A percentile compares a stretch with the other conserved stretches of the same genome.
Conservation (phyloP, 2,329 filamentous ascomycete genomes). For the Fusarium torreyae region DNA sequence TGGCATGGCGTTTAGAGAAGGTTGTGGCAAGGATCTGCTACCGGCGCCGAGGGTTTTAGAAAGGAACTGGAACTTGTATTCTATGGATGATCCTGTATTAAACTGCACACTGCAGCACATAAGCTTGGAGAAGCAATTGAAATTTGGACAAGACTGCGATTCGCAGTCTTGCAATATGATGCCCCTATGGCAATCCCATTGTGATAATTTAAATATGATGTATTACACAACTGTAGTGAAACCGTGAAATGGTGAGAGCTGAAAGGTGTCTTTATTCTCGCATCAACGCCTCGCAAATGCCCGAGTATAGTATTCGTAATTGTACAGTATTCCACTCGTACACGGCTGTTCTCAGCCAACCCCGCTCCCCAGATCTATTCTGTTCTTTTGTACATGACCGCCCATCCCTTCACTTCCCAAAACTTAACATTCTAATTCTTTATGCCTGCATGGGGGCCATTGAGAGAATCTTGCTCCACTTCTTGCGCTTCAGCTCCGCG, state of each 20-base stretch:
- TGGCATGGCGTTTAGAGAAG: conserved; percentile 45
- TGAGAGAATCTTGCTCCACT: conserved; percentile 98
- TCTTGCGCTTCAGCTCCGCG: conserved; percentile 87
- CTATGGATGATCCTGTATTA: conserved; percentile 35
- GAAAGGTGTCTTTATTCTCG: conserved; percentile 48
- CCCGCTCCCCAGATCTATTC: conserved; percentile 14
- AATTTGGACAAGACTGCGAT: conserved; percentile 14
- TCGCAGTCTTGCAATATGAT: conserved; percentile 16
- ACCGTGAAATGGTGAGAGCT: conserved; percentile 32
- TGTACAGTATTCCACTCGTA: conserved; percentile 53
- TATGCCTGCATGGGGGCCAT: conserved; percentile 83
- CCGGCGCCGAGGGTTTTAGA: conserved; percentile 29
- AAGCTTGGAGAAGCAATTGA: conserved; percentile 23
- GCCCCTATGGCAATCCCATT: background rate
- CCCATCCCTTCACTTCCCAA: conserved; percentile 1
- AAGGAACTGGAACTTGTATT: conserved; percentile 36
- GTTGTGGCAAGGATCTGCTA: conserved; percentile 27
- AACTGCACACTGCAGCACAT: conserved; percentile 13
- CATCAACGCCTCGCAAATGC: conserved; percentile 57
- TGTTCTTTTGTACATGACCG: conserved; percentile 37
- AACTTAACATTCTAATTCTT: conserved; percentile 10
- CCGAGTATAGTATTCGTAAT: conserved; percentile 52
- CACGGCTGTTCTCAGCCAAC: conserved; percentile 29
- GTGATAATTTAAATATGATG: conserved; percentile 27
- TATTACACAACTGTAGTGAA: conserved; percentile 8